Conservation (phyloP, 148 eudicot genomes). For the Nepenthes mirabilis region DNA sequence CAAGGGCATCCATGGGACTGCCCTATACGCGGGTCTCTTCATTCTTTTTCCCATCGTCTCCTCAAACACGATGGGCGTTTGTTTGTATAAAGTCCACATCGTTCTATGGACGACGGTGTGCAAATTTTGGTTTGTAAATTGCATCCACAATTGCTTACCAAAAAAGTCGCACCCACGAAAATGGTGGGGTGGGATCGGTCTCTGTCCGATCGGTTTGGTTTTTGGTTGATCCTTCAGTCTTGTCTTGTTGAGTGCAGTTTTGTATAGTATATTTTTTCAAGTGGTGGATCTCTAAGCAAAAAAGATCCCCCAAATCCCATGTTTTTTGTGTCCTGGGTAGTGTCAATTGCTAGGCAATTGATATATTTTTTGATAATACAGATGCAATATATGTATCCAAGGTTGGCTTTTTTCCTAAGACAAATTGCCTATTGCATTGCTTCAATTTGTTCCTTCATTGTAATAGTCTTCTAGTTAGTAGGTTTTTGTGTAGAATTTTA, state of each 20-base stretch:
- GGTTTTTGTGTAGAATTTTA: too few species aligned
- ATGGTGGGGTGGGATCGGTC: not conserved
- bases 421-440: too few species aligned
- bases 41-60: not conserved
- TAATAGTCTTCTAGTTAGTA: too few species aligned
- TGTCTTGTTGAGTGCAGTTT: not conserved
- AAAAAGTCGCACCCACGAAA: not conserved
- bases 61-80: not conserved
- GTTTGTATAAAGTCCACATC: not conserved
- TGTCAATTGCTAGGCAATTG: too few species aligned
- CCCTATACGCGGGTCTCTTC: not conserved
- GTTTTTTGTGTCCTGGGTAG: too few species aligned
- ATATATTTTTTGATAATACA: too few species aligned
- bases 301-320: too few species aligned
- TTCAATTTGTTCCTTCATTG: too few species aligned
- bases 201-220: not conserved
- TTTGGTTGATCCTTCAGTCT: not conserved
- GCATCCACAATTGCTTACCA: not conserved
- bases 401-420: not conserved
- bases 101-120: not conserved
- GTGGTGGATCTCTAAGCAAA: too few species aligned
- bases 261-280: not conserved
- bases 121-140: not conserved
- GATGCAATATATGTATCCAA: not conserved
- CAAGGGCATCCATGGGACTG: too few species aligned